Base-by-base conservation (phyloP, 768 basidiomycete species). In the Mycena vitilis region DNA sequence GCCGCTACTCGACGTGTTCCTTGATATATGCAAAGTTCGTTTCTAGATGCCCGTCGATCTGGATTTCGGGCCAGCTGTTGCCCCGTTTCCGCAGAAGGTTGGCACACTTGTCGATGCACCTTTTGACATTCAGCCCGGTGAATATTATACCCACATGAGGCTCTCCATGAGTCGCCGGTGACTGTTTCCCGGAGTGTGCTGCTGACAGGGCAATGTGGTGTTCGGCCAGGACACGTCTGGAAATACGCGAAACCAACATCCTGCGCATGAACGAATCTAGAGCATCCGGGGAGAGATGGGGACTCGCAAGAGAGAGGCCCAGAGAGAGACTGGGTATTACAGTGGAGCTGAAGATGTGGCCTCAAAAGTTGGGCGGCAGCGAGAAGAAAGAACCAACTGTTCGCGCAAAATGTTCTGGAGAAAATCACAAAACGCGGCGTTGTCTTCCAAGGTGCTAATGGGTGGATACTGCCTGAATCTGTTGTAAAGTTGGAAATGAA, bases 171-270 rank as follows among this genome's bases (percentile, higher is more conserved):
- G 72, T 64, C 48, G 85, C 75, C 7, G 76, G 70, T 22, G 77
- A 72, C 51, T 76, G 76, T 22, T 62, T 69, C 53, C 84, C 79
- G 69, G 77, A 78, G 65, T 88, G 82, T 34, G 85, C 86, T 64
- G 87, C 84, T 9, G 94, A 92, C 7, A 97, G 83, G 2, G 94
- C 92, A 60, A 96, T 87, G 73, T 97, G 95, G 72, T 97, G 95
- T 75, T 96, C 94, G 5, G 89, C 93, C 25, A 97, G 85, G 38
- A 97, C 95, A 38, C 95, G 89, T 23, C 95, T 87, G 15, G 95
- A 95, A 77, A 96, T 95, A 60, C 95, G 87, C 2, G 95, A 96
- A 56, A 95, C 87, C 12, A 97, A 86, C 95, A 97, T 97, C 25
- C 95, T 89, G 25, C 90, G 87, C 91, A 95, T 94, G 78, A 95